A percentile compares a stretch with the other conserved stretches of the same genome.
Conservation (phyloP, 202 grass and related monocot genomes). For the Thinopyrum obtusiflorum region DNA sequence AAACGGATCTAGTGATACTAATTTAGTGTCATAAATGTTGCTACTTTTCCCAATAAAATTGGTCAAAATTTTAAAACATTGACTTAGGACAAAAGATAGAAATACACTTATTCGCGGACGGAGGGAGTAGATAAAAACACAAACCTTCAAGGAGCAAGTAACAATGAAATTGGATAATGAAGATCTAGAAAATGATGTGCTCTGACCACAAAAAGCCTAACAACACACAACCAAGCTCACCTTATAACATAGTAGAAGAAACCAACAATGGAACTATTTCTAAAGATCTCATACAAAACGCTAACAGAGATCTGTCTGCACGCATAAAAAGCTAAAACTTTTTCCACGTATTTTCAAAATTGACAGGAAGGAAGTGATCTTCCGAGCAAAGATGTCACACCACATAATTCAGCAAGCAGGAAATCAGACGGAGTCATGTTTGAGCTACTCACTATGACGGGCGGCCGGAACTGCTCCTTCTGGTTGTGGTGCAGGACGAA, state of each 20-base stretch:
- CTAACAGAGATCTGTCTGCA: conserved; percentile 16
- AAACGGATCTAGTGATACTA: no score
- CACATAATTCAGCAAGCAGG: conserved; percentile 27
- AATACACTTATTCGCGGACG: no score
- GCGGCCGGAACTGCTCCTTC: conserved; percentile 62
- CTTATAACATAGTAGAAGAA: background rate
- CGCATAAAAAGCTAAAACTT: background rate
- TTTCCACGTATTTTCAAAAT: background rate
- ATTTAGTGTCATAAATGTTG: no score
- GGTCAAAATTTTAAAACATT: no score
- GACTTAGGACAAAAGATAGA: no score
- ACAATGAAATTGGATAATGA: conserved; percentile 20
- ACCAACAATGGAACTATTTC: background rate
- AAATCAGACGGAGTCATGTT: background rate
- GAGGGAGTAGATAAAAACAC: background rate
- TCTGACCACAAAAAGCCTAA: background rate
- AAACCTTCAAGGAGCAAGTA: conserved; percentile 15
- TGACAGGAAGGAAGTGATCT: background rate
- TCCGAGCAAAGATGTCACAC: conserved; percentile 29
- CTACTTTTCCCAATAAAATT: no score
- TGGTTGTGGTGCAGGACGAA: conserved; percentile 92
- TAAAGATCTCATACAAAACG: conserved; percentile 24
- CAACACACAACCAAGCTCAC: background rate
- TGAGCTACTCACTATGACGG: conserved; percentile 52
- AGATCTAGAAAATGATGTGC: conserved; percentile 23